Percentiles rank a stretch among this genome's conserved stretches.
These are phyloP conservation scores for Cladosporium phlei DNA, from an alignment of 2,329 filamentous ascomycete species.

Conservation along the genomic window DNA sequence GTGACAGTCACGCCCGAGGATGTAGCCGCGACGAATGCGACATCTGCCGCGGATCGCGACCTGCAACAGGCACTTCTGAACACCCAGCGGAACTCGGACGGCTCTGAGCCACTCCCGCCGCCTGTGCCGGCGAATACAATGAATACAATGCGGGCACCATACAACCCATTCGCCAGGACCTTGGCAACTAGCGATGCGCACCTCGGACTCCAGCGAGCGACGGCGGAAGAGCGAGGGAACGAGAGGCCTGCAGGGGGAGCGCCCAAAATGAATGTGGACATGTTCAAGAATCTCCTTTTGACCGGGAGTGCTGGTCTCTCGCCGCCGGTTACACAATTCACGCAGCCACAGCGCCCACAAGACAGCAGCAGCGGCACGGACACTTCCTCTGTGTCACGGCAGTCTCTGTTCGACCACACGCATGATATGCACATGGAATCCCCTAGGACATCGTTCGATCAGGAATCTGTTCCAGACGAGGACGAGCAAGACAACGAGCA, in stretches of 20 bases:
- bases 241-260: constrained; percentile 10
- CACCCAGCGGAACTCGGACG: constrained; percentile 21
- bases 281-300: constrained; percentile 69
- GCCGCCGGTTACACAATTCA: constrained; percentile 15
- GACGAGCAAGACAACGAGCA: constrained; percentile 37
- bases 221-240: constrained; percentile 5
- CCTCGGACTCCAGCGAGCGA: constrained; percentile 14
- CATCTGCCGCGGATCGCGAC: constrained; percentile 20
- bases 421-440: constrained; percentile 44
- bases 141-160: constrained; percentile 22
- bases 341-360: constrained; percentile 16
- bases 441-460: constrained; percentile 53
- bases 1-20: constrained; percentile 7
- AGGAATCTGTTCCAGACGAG: constrained; percentile 19
- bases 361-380: constrained; percentile 50
- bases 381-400: constrained; percentile 51
- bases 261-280: constrained; percentile 63
- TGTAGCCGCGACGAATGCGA: constrained; percentile 19
- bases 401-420: constrained; percentile 51
- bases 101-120: constrained; percentile 14
- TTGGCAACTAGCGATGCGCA: constrained; percentile 27
- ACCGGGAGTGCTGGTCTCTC: constrained; percentile 54
- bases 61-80: constrained; percentile 20
- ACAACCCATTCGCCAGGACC: constrained; percentile 33
- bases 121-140: constrained; percentile 11